Evolutionary conservation across 169 alveolate species (phyloP).

Genomic region (Eimeria sp.): DNA sequence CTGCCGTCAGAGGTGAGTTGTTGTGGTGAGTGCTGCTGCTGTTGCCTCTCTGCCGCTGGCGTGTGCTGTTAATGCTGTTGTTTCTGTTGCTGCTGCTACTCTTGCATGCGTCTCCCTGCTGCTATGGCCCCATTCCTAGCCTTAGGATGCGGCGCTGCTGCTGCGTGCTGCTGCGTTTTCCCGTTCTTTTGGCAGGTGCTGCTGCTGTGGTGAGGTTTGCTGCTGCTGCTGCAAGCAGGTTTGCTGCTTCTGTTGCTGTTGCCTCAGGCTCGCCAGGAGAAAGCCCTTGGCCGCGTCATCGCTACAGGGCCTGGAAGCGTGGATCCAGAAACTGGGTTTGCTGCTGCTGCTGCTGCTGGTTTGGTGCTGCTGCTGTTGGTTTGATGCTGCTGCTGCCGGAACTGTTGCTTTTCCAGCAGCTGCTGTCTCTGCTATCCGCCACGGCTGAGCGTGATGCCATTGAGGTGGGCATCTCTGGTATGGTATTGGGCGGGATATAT

Average conservation of each 20-base stretch:
- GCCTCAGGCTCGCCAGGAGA: constrained; percentile 30
- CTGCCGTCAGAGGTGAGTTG: constrained; percentile 16
- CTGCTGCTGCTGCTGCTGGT: constrained; percentile 23
- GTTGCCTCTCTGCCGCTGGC: background rate
- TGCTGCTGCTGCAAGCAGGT: constrained; percentile 14
- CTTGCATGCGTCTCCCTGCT: background rate
- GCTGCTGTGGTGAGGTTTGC: background rate
- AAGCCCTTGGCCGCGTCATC: constrained; percentile 59
- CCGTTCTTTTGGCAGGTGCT: background rate
- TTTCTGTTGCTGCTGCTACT: constrained; percentile 7
- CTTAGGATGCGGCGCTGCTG: constrained; percentile 2
- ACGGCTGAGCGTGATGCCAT: constrained; percentile 72
- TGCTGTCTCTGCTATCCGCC: constrained; percentile 8
- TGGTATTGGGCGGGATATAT: constrained; percentile 69
- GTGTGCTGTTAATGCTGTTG: background rate
- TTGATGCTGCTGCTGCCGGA: too few relatives aligned
- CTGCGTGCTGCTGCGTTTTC: background rate
- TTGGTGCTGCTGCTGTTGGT: too few relatives aligned
- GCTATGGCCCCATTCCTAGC: background rate
- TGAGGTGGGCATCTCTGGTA: constrained; percentile 66
- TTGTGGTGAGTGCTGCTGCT: constrained; percentile 1
- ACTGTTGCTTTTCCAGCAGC: too few relatives aligned
- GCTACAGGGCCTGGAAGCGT: constrained; percentile 71
- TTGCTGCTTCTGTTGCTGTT: constrained; percentile 25
- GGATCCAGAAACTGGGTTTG: constrained; percentile 54